phyloP scores from a whole-genome alignment of 768 basidiomycete species.

The Naganishia onofrii region DNA sequence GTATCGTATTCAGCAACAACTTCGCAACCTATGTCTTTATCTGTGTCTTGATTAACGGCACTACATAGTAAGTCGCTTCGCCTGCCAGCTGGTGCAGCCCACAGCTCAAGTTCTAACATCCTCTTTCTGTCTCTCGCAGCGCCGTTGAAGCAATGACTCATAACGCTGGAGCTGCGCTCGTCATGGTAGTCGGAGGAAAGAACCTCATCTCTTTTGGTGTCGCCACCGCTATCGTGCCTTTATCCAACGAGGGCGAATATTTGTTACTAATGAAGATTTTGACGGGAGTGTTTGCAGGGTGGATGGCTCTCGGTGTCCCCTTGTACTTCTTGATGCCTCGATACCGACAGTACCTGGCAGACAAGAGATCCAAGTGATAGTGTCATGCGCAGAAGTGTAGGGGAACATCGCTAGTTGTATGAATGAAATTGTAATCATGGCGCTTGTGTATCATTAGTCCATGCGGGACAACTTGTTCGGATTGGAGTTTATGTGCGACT shows the following conservation, averaged over 20 bases:
- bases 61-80: slow-evolving; percentile 22
- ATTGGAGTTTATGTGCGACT: no score
- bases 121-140: not conserved
- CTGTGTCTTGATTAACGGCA: slow-evolving; percentile 16
- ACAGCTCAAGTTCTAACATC: not conserved
- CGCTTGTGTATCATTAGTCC: no score
- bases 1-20: slow-evolving; percentile 27
- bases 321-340: slow-evolving; percentile 23
- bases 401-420: no score
- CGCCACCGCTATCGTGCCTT: slow-evolving; percentile 8
- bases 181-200: slow-evolving; percentile 28
- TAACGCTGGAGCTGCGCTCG: slow-evolving; percentile 26
- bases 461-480: no score
- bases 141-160: slow-evolving; percentile 27
- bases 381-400: no score
- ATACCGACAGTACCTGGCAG: slow-evolving; percentile 3
- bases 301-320: slow-evolving; percentile 17
- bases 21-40: slow-evolving; percentile 14
- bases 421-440: no score
- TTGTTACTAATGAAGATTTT: not conserved
- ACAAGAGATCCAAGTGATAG: not conserved
- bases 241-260: slow-evolving; percentile 11
- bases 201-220: slow-evolving; percentile 25
- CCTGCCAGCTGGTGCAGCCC: no score
- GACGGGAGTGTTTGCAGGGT: not conserved